Evolutionary conservation across 768 basidiomycete genomes (phyloP).

Genomic region (Cystofilobasidium ferigula): DNA sequence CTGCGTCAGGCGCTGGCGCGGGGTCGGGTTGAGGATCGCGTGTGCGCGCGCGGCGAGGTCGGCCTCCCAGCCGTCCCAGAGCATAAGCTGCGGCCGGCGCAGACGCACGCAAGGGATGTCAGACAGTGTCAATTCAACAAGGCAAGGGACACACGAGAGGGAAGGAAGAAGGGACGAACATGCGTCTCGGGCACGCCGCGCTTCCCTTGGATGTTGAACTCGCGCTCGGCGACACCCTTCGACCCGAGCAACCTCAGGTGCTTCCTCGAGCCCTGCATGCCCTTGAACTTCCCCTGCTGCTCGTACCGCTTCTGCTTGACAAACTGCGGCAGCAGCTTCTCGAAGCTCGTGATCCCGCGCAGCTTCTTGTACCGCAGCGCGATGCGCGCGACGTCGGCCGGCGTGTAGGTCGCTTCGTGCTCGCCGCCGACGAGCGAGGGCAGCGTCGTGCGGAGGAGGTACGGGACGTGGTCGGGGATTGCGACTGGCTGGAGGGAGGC

Average conservation of each 20-base stretch:
- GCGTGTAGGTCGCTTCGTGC: background rate
- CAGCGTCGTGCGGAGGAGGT: background rate
- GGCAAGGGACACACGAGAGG: background rate
- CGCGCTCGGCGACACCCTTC: background rate
- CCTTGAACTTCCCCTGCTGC: background rate
- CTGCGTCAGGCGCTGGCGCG: too few species aligned
- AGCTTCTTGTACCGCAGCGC: background rate
- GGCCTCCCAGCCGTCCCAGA: too few species aligned
- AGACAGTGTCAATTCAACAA: too few species aligned
- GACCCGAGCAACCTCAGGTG: background rate
- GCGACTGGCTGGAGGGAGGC: background rate
- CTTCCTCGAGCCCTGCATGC: background rate
- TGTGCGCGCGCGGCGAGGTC: too few species aligned
- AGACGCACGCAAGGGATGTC: too few species aligned
- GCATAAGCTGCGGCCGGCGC: too few species aligned
- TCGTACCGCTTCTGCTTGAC: background rate
- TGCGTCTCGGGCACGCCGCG: background rate
- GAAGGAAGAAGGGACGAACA: background rate
- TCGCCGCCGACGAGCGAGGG: background rate
- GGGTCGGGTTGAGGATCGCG: too few species aligned
- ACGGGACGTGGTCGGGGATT: background rate
- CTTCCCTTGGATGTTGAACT: background rate
- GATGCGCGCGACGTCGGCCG: background rate
- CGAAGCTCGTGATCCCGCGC: background rate
- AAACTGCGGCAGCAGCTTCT: background rate